Percentiles rank a stretch among this genome's conserved stretches.
phyloP scores from a whole-genome alignment of 768 basidiomycete genomes.

The Termitomyces sp. region DNA sequence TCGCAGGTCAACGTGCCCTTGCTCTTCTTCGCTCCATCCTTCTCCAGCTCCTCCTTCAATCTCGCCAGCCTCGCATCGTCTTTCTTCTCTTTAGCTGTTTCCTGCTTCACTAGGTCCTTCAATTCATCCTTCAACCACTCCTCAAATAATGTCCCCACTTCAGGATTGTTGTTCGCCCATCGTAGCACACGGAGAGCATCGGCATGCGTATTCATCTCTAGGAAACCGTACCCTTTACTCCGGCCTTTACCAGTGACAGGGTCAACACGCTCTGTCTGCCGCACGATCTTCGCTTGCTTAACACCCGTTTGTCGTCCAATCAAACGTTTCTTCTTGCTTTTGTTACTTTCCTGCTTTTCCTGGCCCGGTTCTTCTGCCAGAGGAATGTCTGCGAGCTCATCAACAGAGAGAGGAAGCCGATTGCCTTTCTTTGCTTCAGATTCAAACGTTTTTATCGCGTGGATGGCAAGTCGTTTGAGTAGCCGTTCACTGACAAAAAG shows the following conservation, averaged over 20 bases:
- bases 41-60: slow-evolving; percentile 54
- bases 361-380: neutral
- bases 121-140: slow-evolving; percentile 87
- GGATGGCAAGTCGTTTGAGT: slow-evolving; percentile 82
- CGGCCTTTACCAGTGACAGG: slow-evolving; percentile 81
- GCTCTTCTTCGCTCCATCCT: slow-evolving; percentile 33
- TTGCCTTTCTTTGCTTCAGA: slow-evolving; percentile 63
- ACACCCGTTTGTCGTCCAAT: slow-evolving; percentile 43
- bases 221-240: slow-evolving; percentile 93
- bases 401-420: slow-evolving; percentile 59
- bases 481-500: slow-evolving; percentile 86
- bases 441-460: slow-evolving; percentile 78
- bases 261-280: slow-evolving; percentile 87
- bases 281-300: slow-evolving; percentile 89
- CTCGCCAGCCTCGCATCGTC: slow-evolving; percentile 52
- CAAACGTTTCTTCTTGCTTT: slow-evolving; percentile 24
- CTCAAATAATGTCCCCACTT: slow-evolving; percentile 59
- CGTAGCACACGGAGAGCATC: slow-evolving; percentile 89
- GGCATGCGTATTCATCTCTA: slow-evolving; percentile 84
- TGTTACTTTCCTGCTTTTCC: slow-evolving; percentile 23
- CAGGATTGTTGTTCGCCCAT: slow-evolving; percentile 91
- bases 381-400: slow-evolving; percentile 61
- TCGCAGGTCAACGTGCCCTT: slow-evolving; percentile 76
- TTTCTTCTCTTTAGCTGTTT: slow-evolving; percentile 42
- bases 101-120: slow-evolving; percentile 51